Conservation (phyloP, 768 basidiomycete genomes). For the Stropharia rugosoannulata region DNA sequence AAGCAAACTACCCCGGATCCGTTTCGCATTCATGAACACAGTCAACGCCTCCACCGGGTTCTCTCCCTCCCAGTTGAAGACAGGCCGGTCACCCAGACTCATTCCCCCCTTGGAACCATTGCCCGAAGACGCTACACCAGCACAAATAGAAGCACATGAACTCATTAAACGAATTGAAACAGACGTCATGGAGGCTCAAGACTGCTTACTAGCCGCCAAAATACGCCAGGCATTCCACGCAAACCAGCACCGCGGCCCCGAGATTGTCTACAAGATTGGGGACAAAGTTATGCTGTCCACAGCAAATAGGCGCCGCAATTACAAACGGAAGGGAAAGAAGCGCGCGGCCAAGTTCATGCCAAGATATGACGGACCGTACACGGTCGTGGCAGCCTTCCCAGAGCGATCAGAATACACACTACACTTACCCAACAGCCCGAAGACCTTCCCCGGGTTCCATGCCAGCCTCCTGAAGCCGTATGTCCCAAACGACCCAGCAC, state of each 20-base stretch:
- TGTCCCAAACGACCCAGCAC: constrained; percentile 23
- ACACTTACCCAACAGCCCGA: constrained; percentile 23
- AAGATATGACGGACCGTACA: constrained; percentile 28
- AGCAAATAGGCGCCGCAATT: neutral
- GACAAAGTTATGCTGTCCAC: neutral
- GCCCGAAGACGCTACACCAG: neutral
- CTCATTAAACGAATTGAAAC: neutral
- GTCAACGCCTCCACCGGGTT: neutral
- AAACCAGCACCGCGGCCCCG: neutral
- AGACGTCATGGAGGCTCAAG: neutral
- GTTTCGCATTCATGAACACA: constrained; percentile 31
- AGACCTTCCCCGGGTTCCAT: constrained; percentile 33
- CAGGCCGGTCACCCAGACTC: neutral
- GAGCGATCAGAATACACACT: constrained; percentile 26
- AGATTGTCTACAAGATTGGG: neutral
- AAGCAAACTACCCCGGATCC: constrained; percentile 17
- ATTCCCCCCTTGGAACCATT: neutral
- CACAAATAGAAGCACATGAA: neutral
- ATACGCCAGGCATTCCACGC: neutral
- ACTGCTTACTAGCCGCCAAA: neutral
- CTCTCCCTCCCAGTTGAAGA: neutral
- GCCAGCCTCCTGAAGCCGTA: constrained; percentile 24
- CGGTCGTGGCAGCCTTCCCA: constrained; percentile 5
- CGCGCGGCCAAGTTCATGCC: constrained; percentile 43
- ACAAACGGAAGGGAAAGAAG: constrained; percentile 16